Evolutionary conservation across 208 protist genomes (phyloP).

Genomic region (Giardia muris): DNA sequence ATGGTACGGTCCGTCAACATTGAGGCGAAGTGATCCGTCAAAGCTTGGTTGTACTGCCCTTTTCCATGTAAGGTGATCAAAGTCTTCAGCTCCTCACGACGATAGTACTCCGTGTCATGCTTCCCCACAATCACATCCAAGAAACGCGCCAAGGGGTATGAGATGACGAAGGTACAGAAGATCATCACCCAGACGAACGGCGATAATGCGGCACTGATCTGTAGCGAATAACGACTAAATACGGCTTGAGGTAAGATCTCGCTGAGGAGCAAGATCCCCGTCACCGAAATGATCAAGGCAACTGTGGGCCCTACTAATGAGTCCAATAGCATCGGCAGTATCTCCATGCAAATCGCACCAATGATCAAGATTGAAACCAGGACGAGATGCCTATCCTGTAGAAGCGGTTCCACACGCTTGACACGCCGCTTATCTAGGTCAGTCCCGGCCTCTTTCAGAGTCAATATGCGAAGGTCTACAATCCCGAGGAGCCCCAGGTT

Average conservation of each 20-base stretch:
- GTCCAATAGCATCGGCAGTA: slow-evolving; percentile 52
- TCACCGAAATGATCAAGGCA: slow-evolving; percentile 50
- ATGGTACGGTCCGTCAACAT: slow-evolving; percentile 54
- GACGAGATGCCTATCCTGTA: background rate
- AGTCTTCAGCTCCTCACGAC: background rate
- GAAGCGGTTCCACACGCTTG: background rate
- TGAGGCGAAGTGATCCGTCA: too few species aligned
- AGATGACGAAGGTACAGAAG: slow-evolving; percentile 51
- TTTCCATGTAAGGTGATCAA: slow-evolving; percentile 1
- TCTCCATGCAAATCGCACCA: slow-evolving; percentile 21
- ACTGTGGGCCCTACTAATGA: slow-evolving; percentile 50
- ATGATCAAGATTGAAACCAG: background rate
- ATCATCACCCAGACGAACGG: slow-evolving; percentile 51
- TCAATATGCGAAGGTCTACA: background rate
- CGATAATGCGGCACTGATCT: slow-evolving; percentile 48
- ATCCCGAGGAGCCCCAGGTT: slow-evolving; percentile 10
- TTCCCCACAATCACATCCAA: slow-evolving; percentile 50
- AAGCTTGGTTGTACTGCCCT: slow-evolving; percentile 50
- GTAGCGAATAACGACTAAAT: slow-evolving; percentile 53
- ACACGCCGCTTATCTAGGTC: background rate
- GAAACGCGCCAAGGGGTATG: slow-evolving; percentile 54
- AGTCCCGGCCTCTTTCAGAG: background rate
- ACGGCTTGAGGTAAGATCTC: slow-evolving; percentile 58
- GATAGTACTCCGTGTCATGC: background rate
- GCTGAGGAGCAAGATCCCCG: slow-evolving; percentile 53